Percentiles rank a stretch among this genome's conserved stretches.
Evolutionary conservation across 805 yeast species (phyloP).

Genomic region (Metschnikowia gruessii): DNA sequence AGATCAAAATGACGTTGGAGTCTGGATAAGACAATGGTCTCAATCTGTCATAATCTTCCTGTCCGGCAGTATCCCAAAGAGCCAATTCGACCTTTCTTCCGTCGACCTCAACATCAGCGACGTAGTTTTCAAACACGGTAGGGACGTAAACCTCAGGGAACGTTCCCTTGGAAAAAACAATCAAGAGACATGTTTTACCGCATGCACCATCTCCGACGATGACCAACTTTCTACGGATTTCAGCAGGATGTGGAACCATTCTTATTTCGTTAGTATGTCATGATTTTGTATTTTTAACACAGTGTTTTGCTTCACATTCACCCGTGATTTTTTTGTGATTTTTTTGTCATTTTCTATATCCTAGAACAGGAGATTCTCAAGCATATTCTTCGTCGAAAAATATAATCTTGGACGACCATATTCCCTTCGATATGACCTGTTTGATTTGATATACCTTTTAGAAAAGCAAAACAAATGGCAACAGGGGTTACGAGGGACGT

Average conservation of each 20-base stretch:
- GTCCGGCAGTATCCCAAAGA: slow-evolving; percentile 42
- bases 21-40: slow-evolving; percentile 43
- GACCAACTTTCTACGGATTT: slow-evolving; percentile 32
- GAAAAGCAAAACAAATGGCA: no score
- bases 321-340: no score
- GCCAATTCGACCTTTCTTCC: slow-evolving; percentile 51
- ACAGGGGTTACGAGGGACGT: no score
- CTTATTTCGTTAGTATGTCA: slow-evolving; percentile 15
- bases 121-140: slow-evolving; percentile 92
- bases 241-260: slow-evolving; percentile 26
- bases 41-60: slow-evolving; percentile 34
- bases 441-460: no score
- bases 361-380: no score
- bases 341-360: no score
- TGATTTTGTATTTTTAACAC: background rate
- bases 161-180: slow-evolving; percentile 31
- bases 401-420: no score
- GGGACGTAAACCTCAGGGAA: slow-evolving; percentile 33
- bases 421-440: no score
- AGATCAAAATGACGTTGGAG: slow-evolving; percentile 36
- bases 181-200: slow-evolving; percentile 33
- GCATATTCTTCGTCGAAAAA: no score
- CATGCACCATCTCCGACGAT: slow-evolving; percentile 35
- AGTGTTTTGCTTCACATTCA: background rate
- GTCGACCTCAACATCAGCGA: slow-evolving; percentile 80